These are phyloP conservation scores for Litchi chinensis DNA, from an alignment of 345 rosid genomes.

Conservation along the genomic window DNA sequence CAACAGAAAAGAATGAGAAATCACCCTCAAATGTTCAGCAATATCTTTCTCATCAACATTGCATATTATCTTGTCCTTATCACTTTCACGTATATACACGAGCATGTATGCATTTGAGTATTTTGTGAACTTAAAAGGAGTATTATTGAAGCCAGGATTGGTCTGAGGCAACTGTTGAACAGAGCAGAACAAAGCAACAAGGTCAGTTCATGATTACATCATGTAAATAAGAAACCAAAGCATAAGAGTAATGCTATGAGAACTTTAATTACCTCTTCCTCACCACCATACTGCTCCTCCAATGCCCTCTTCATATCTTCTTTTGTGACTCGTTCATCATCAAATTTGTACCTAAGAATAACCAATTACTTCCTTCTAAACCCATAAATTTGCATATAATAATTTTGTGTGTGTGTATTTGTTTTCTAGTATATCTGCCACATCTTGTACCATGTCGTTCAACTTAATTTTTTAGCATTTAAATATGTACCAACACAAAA, in stretches of 20 bases:
- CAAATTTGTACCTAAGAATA: conserved; percentile 81
- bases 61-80: conserved; percentile 93
- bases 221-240: conserved; percentile 4
- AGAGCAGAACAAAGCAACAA: conserved; percentile 22
- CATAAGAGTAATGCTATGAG: conserved; percentile 14
- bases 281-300: conserved; percentile 99
- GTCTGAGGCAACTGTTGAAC: conserved; percentile 76
- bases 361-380: neutral
- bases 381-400: neutral
- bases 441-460: neutral
- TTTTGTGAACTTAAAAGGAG: conserved; percentile 95
- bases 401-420: neutral
- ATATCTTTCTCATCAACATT: conserved; percentile 97
- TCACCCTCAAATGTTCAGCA: conserved; percentile 96
- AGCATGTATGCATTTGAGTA: conserved; percentile 99
- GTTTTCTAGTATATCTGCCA: no score
- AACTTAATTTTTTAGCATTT: neutral
- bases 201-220: conserved; percentile 18
- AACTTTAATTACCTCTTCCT: conserved; percentile 79
- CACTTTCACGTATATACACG: conserved; percentile 93
- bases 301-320: conserved; percentile 88
- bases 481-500: neutral
- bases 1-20: conserved; percentile 19
- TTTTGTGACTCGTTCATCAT: conserved; percentile 98
- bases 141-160: conserved; percentile 90